These are phyloP conservation scores for Mucor velutinosus DNA, from an alignment of 371 early-diverging fungal species.

Conservation along the genomic window DNA sequence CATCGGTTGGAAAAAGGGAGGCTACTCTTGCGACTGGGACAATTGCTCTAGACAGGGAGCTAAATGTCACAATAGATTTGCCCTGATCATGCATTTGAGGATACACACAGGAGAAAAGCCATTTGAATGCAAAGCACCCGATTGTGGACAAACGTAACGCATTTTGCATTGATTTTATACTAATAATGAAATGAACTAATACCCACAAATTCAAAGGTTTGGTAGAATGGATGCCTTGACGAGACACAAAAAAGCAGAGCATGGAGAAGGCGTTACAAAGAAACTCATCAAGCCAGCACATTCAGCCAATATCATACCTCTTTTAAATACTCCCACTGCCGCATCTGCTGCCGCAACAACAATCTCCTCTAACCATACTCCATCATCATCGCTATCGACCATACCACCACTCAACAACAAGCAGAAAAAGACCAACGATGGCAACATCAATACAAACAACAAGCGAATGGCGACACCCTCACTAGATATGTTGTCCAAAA, in stretches of 20 bases:
- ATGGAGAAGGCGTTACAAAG: conserved; percentile 20
- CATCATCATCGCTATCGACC: background rate
- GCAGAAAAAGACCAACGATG: background rate
- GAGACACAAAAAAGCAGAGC: conserved; percentile 41
- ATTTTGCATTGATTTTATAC: background rate
- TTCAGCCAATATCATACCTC: background rate
- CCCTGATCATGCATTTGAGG: conserved; percentile 67
- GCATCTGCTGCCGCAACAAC: background rate
- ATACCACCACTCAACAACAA: background rate
- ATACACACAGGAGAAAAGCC: conserved; percentile 76
- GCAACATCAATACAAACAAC: background rate
- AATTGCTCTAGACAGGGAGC: conserved; percentile 61
- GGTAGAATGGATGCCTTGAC: conserved; percentile 49
- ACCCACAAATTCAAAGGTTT: conserved; percentile 26
- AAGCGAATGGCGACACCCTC: background rate
- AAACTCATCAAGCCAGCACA: background rate
- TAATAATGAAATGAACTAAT: background rate
- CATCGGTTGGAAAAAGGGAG: conserved; percentile 67
- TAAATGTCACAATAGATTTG: conserved; percentile 67
- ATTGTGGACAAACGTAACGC: conserved; percentile 49
- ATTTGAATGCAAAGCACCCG: conserved; percentile 52
- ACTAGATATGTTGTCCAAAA: conserved; percentile 13
- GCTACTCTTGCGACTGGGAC: conserved; percentile 66
- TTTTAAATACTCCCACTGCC: background rate
- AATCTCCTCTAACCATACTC: background rate